A percentile compares a stretch with the other conserved stretches of the same genome.
Evolutionary conservation across 2,329 filamentous ascomycete species (phyloP).

Genomic region (Epichloe scottii): DNA sequence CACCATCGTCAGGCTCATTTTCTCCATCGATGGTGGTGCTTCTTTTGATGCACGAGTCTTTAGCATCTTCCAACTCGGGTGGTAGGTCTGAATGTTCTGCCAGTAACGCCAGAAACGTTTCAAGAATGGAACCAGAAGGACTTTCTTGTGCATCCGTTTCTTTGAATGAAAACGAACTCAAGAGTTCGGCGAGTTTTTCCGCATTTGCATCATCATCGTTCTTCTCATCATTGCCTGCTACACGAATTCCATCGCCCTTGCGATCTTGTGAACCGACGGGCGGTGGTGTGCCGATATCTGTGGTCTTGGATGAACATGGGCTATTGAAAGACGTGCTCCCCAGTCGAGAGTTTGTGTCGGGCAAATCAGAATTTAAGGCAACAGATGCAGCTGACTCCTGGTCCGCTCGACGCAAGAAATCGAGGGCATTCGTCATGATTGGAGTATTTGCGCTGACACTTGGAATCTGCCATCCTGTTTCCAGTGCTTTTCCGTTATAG

Average conservation of each 20-base stretch:
- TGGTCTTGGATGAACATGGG: neutral
- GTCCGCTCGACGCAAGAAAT: slow-evolving; percentile 4
- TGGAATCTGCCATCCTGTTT: slow-evolving; percentile 1
- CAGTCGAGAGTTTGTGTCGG: neutral
- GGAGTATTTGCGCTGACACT: neutral
- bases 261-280: neutral
- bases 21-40: neutral
- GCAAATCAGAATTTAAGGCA: neutral
- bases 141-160: neutral
- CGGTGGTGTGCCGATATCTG: neutral
- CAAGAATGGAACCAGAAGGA: slow-evolving; percentile 1
- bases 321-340: neutral
- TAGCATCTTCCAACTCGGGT: neutral
- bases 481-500: neutral
- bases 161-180: slow-evolving; percentile 5
- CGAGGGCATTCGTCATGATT: neutral
- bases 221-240: neutral
- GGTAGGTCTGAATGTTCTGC: neutral
- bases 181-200: neutral
- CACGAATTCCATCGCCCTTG: neutral
- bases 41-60: slow-evolving; percentile 1
- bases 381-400: neutral
- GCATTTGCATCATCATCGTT: neutral
- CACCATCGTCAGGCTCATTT: neutral
- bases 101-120: slow-evolving; percentile 2